Evolutionary conservation across 768 basidiomycete genomes (phyloP).

Genomic region (Kwoniella botswanensis): DNA sequence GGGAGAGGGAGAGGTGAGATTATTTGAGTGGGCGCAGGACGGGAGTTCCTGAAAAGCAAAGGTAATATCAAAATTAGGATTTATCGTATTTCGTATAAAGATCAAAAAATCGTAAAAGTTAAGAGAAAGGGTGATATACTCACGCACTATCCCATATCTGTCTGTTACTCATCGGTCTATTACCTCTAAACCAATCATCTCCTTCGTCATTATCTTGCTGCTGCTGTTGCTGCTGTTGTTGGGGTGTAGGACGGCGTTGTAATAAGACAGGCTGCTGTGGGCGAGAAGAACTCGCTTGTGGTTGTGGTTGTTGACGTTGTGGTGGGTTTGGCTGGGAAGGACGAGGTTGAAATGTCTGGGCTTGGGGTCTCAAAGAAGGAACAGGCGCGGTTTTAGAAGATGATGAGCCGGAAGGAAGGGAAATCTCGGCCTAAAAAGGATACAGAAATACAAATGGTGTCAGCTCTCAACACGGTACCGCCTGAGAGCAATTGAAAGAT

Average conservation of each 20-base stretch:
- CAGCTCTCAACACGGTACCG: background rate
- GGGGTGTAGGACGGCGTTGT: background rate
- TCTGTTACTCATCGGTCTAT: slow-evolving; percentile 30
- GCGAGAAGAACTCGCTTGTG: slow-evolving; percentile 5
- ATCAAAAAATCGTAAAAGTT: no score
- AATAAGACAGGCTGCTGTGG: background rate
- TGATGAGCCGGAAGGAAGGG: background rate
- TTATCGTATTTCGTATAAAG: no score
- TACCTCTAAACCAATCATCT: slow-evolving; percentile 37
- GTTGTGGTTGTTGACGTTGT: background rate
- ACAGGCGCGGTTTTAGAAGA: slow-evolving; percentile 1
- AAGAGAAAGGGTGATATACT: background rate
- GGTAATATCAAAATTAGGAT: no score
- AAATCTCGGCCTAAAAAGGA: slow-evolving; percentile 8
- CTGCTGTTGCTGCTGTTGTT: background rate
- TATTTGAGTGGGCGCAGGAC: slow-evolving; percentile 16
- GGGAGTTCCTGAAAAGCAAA: slow-evolving; percentile 16
- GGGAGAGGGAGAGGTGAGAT: slow-evolving; percentile 20
- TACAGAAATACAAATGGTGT: background rate
- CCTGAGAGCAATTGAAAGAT: background rate
- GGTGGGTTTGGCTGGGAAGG: slow-evolving; percentile 2
- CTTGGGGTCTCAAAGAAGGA: slow-evolving; percentile 24
- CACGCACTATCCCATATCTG: slow-evolving; percentile 45
- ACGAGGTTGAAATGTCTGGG: slow-evolving; percentile 30
- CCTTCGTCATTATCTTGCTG: slow-evolving; percentile 18